Evolutionary conservation across 2,329 filamentous ascomycete species (phyloP).

Genomic region (Neopestalotiopsis rosae): DNA sequence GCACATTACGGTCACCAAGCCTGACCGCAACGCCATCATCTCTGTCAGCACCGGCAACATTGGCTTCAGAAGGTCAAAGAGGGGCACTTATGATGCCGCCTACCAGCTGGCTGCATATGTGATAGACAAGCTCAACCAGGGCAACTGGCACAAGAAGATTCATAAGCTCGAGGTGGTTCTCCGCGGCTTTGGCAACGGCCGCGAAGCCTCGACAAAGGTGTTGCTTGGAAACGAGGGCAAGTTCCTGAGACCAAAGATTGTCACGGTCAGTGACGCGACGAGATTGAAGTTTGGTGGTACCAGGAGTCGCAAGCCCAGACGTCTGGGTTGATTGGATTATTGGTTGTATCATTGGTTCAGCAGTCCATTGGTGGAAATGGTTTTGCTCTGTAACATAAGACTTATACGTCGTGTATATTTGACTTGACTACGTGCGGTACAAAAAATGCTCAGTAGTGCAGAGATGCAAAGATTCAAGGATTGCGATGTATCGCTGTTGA

Average conservation of each 20-base stretch:
- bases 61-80: slow-evolving; percentile 83
- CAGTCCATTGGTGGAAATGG: neutral
- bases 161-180: slow-evolving; percentile 78
- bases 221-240: slow-evolving; percentile 85
- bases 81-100: slow-evolving; percentile 86
- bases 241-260: slow-evolving; percentile 74
- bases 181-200: slow-evolving; percentile 83
- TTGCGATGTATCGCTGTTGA: neutral
- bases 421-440: slow-evolving; percentile 24
- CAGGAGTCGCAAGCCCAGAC: slow-evolving; percentile 82
- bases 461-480: slow-evolving; percentile 24
- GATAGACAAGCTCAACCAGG: slow-evolving; percentile 83
- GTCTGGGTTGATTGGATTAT: slow-evolving; percentile 56
- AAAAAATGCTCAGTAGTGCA: neutral
- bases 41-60: slow-evolving; percentile 85
- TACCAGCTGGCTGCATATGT: slow-evolving; percentile 89
- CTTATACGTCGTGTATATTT: slow-evolving; percentile 23
- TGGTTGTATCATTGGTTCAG: neutral
- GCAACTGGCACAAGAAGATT: slow-evolving; percentile 78
- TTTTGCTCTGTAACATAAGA: slow-evolving; percentile 30
- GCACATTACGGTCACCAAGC: slow-evolving; percentile 87
- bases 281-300: slow-evolving; percentile 95
- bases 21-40: slow-evolving; percentile 79
- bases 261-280: slow-evolving; percentile 83
- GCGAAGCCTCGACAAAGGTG: slow-evolving; percentile 90